These are phyloP conservation scores for Eucalyptus pauciflora DNA, from an alignment of 345 rosid genomes.

Conservation along the genomic window DNA sequence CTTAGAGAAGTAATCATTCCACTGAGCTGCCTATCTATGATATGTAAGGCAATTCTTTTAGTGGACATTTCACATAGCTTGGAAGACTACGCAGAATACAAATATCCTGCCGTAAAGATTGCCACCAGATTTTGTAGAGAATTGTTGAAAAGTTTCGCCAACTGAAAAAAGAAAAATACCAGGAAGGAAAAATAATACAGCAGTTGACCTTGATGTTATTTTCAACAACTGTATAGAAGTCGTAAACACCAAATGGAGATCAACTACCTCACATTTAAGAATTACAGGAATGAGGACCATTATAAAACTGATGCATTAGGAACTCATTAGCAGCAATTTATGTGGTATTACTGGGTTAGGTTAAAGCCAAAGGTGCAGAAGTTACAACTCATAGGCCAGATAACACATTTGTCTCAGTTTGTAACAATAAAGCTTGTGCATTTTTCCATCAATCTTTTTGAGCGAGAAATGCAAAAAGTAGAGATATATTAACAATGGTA, in stretches of 20 bases:
- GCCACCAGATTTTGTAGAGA: neutral
- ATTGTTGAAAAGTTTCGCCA: neutral
- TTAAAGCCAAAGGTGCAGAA: neutral
- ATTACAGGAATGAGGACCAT: neutral
- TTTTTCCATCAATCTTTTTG: neutral
- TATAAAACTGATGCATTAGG: neutral
- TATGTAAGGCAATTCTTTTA: neutral
- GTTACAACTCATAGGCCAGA: neutral
- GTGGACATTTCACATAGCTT: neutral
- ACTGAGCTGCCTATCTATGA: neutral
- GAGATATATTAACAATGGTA: neutral
- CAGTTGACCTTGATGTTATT: neutral
- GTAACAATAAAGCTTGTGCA: neutral
- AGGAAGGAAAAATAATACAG: neutral
- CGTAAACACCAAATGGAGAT: neutral
- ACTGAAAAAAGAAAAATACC: neutral
- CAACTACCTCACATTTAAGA: neutral
- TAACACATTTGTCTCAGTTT: neutral
- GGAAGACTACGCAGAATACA: neutral
- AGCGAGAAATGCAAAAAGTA: neutral
- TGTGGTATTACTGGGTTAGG: neutral
- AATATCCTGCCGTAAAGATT: neutral
- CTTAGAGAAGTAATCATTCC: neutral
- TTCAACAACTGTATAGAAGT: neutral
- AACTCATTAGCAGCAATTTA: neutral